These are phyloP conservation scores for Camptophora hylomeconis DNA, from an alignment of 2,329 filamentous ascomycete genomes.

Conservation along the genomic window DNA sequence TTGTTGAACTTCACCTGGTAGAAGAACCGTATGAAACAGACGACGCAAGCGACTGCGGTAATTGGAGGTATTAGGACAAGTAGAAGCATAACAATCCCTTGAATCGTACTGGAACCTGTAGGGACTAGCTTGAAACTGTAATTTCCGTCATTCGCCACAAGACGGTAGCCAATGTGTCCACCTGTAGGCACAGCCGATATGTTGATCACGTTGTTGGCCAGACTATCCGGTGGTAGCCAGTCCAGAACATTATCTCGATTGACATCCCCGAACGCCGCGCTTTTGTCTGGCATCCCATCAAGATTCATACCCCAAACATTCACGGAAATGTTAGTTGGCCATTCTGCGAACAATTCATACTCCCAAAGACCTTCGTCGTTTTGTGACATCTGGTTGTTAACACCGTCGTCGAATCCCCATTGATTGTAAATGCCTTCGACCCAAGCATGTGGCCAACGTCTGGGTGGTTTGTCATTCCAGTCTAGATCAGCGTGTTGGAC, in stretches of 20 bases:
- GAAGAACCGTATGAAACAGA: slow-evolving; percentile 5
- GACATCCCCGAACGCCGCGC: slow-evolving; percentile 5
- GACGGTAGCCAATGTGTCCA: slow-evolving; percentile 4
- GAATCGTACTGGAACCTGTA: slow-evolving; percentile 5
- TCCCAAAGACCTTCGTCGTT: slow-evolving; percentile 9
- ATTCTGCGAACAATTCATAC: slow-evolving; percentile 7
- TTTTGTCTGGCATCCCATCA: slow-evolving; percentile 8
- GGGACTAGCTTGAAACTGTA: slow-evolving; percentile 6
- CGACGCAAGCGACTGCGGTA: slow-evolving; percentile 3
- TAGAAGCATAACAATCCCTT: slow-evolving; percentile 3
- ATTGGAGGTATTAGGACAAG: slow-evolving; percentile 7
- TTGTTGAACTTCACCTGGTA: slow-evolving; percentile 9
- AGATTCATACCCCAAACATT: slow-evolving; percentile 12
- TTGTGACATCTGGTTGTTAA: slow-evolving; percentile 33
- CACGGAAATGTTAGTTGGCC: slow-evolving; percentile 5
- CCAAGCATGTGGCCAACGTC: slow-evolving; percentile 41
- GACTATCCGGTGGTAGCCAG: slow-evolving; percentile 3
- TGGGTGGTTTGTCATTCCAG: slow-evolving; percentile 21
- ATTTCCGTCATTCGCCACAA: slow-evolving; percentile 8
- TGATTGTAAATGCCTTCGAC: slow-evolving; percentile 41
- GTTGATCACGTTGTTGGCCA: slow-evolving; percentile 8
- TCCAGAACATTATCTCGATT: slow-evolving; percentile 9
- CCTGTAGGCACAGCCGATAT: slow-evolving; percentile 2
- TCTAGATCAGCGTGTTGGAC: slow-evolving; percentile 38
- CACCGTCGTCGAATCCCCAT: slow-evolving; percentile 42